Base-by-base conservation (phyloP, 2,329 filamentous ascomycete species). In the Clonostachys solani region DNA sequence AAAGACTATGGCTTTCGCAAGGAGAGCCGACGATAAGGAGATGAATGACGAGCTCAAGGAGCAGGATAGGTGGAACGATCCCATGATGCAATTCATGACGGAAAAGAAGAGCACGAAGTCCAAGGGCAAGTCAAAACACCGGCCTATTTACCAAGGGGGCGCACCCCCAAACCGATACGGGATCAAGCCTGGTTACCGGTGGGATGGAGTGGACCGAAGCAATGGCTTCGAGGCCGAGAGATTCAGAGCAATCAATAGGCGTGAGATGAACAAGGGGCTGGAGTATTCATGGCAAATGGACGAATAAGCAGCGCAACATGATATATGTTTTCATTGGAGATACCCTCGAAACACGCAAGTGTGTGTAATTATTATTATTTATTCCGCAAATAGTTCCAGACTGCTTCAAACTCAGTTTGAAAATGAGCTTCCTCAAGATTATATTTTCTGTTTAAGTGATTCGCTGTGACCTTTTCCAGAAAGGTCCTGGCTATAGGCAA, bases 211-310 rank as follows among this genome's bases (percentile, higher is more conserved):
- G 16, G 94, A 99, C 73, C 78, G 94, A 54, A 78, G 89, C 17
- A 99, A 90, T 68, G 92, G 92, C 1, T 97, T 96, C 63, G 94
- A 99, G 71, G 87, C 82, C 52, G 86, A 96, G 62, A 87, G 92
- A 71, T 97, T 97, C 70, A 90, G 87, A 63, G 89, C 91, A 3
- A 74, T 92, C 54, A 96, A 96, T 64, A 75, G 83, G 55, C 81
- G 81, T 55, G 83, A 84, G 58, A 83, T 91, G 62, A 83, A 87
- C 56, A 87, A 88, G 66, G 86, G 86, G 33, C 66, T 97, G 60
- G 84, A 92, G 58, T 97, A 96, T 66, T 83, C 87, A 33, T 99
- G 92, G 94, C 89, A 96, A 74, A 94, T 95, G 86, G 94, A 96
- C 69, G 89, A 91, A 66, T 94, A 77, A 64, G 49, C 19, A 17